Evolutionary conservation across 2,329 filamentous ascomycete species (phyloP).

Genomic region (Biscogniauxia mediterranea): DNA sequence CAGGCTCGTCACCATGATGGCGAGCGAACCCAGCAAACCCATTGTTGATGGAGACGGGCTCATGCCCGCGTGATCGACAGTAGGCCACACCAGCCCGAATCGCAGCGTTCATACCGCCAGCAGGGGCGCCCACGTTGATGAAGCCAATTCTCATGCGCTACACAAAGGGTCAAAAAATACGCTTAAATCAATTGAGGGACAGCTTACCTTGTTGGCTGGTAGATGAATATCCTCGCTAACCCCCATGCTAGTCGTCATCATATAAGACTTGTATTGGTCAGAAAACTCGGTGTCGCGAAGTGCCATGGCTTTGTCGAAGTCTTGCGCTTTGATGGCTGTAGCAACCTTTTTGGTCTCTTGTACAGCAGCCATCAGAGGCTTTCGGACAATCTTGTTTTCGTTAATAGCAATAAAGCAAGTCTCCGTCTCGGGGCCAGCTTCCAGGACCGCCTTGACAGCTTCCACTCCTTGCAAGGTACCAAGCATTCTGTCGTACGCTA

Average conservation of each 20-base stretch:
- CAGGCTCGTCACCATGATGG: conserved; percentile 80
- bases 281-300: conserved; percentile 90
- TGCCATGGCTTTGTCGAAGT: conserved; percentile 84
- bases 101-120: conserved; percentile 97
- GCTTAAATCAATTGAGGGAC: background rate
- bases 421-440: conserved; percentile 82
- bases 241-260: conserved; percentile 83
- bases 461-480: conserved; percentile 92
- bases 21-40: conserved; percentile 92
- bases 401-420: conserved; percentile 95
- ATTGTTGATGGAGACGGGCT: conserved; percentile 89
- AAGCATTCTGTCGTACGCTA: conserved; percentile 91
- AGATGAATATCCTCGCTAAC: conserved; percentile 65
- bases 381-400: conserved; percentile 95
- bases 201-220: conserved; percentile 65
- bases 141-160: conserved; percentile 91
- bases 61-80: conserved; percentile 88
- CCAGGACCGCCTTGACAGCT: conserved; percentile 86
- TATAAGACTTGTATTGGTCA: conserved; percentile 87
- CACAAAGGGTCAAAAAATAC: conserved; percentile 28
- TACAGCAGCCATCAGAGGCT: conserved; percentile 86
- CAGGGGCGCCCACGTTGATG: conserved; percentile 93
- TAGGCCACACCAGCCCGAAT: conserved; percentile 91
- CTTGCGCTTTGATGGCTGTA: conserved; percentile 75
- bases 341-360: conserved; percentile 81